Conservation (phyloP, 164 flowering plant genomes). For the Sextonia rubra region DNA sequence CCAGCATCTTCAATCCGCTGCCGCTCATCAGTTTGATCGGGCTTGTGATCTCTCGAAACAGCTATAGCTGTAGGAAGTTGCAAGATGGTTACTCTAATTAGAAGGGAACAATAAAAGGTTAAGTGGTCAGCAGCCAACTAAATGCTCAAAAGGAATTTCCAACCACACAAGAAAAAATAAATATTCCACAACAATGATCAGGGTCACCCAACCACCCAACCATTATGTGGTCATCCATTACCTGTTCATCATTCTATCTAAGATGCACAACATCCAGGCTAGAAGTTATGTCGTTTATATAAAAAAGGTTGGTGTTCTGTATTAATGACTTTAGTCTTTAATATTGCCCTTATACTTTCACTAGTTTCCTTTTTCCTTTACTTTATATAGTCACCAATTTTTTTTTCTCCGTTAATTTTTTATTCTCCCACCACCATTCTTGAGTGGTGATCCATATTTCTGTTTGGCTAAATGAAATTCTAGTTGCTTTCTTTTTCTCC, state of each 20-base stretch:
- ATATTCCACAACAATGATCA: neutral
- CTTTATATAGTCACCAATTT: too few species aligned
- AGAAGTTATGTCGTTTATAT: neutral
- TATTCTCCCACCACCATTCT: too few species aligned
- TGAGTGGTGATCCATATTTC: too few species aligned
- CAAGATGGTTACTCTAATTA: neutral
- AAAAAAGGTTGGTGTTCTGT: too few species aligned
- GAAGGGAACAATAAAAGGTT: neutral
- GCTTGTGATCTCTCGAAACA: conserved; percentile 98
- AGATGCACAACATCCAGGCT: neutral
- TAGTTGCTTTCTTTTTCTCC: too few species aligned
- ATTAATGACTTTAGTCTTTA: too few species aligned
- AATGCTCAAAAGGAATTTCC: neutral
- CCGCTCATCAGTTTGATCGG: conserved; percentile 94
- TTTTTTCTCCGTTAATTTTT: too few species aligned
- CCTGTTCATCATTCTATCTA: neutral
- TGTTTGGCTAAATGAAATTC: too few species aligned
- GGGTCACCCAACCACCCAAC: neutral
- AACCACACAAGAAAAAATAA: neutral
- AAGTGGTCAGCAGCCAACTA: neutral
- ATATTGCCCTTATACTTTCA: too few species aligned
- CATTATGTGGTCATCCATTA: too few species aligned
- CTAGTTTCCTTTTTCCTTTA: too few species aligned
- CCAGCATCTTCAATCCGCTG: conserved; percentile 98
- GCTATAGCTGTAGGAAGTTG: conserved; percentile 56